These are phyloP conservation scores for Staphylotrichum longicolle DNA, from an alignment of 495 filamentous ascomycete species.

Conservation along the genomic window DNA sequence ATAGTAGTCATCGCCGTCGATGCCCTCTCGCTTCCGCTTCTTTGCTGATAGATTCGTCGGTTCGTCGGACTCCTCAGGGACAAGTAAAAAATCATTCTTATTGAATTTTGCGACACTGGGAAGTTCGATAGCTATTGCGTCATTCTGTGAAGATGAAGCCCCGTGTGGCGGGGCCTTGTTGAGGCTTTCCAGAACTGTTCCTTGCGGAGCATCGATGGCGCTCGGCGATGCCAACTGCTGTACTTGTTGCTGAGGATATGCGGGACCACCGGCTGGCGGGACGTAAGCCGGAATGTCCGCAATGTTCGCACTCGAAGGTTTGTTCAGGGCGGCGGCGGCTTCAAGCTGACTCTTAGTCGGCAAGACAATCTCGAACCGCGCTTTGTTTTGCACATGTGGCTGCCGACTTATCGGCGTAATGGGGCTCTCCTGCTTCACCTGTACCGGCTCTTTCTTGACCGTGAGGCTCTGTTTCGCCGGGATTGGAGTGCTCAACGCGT, in stretches of 20 bases:
- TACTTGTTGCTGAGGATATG: constrained; percentile 6
- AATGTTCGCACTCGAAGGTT: background rate
- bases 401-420: constrained; percentile 19
- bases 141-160: constrained; percentile 19
- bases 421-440: constrained; percentile 25
- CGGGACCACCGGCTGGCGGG: background rate
- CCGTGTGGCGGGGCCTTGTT: constrained; percentile 16
- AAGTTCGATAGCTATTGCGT: constrained; percentile 41
- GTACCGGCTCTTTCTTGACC: constrained; percentile 24
- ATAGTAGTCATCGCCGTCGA: constrained; percentile 47
- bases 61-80: constrained; percentile 43
- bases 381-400: constrained; percentile 30
- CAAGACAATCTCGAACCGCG: constrained; percentile 35
- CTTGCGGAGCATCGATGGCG: background rate
- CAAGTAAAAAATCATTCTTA: constrained; percentile 41
- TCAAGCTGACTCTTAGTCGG: constrained; percentile 37
- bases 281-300: background rate
- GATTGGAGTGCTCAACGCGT: constrained; percentile 15
- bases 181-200: background rate
- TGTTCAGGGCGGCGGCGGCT: constrained; percentile 10
- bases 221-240: constrained; percentile 2
- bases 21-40: constrained; percentile 39
- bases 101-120: constrained; percentile 34
- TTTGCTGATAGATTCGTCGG: constrained; percentile 40
- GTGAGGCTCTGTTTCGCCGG: constrained; percentile 20